Conservation (phyloP, 768 basidiomycete species). For the Boletus coccyginus region DNA sequence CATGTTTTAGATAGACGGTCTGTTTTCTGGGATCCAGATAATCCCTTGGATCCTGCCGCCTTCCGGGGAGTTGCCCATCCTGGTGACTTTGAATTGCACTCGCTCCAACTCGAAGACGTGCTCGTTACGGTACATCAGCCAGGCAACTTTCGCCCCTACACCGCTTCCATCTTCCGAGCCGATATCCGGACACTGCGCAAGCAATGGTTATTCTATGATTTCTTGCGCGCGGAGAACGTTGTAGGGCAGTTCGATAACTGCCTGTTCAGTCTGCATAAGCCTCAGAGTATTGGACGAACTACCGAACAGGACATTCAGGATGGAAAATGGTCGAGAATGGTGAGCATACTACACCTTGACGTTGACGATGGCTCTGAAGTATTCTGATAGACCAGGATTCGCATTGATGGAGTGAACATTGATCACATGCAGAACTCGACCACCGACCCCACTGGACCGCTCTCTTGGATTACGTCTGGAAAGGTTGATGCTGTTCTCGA, state of each 20-base stretch:
- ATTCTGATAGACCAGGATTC: conserved; percentile 73
- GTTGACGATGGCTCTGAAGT: neutral
- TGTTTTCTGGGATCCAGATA: conserved; percentile 81
- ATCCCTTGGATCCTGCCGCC: conserved; percentile 73
- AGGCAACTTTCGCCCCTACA: conserved; percentile 86
- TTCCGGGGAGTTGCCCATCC: conserved; percentile 72
- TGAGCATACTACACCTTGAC: conserved; percentile 34
- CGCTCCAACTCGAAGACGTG: conserved; percentile 87
- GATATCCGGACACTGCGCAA: conserved; percentile 82
- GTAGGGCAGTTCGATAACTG: conserved; percentile 99
- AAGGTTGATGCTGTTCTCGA: conserved; percentile 96
- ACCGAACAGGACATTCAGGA: conserved; percentile 83
- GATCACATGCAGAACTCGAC: conserved; percentile 90
- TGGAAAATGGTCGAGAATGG: conserved; percentile 87
- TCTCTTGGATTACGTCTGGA: conserved; percentile 97
- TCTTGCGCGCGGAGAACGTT: conserved; percentile 85
- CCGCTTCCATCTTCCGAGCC: conserved; percentile 90
- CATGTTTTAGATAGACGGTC: conserved; percentile 70
- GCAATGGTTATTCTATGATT: conserved; percentile 94
- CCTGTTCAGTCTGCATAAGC: conserved; percentile 91
- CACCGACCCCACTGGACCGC: conserved; percentile 73
- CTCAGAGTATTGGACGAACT: conserved; percentile 92
- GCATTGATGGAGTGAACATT: conserved; percentile 95
- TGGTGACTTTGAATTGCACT: conserved; percentile 92
- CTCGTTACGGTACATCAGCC: conserved; percentile 95